Evolutionary conservation across 257 asterid genomes (phyloP).

Genomic region (Nicotiana tomentosiformis): DNA sequence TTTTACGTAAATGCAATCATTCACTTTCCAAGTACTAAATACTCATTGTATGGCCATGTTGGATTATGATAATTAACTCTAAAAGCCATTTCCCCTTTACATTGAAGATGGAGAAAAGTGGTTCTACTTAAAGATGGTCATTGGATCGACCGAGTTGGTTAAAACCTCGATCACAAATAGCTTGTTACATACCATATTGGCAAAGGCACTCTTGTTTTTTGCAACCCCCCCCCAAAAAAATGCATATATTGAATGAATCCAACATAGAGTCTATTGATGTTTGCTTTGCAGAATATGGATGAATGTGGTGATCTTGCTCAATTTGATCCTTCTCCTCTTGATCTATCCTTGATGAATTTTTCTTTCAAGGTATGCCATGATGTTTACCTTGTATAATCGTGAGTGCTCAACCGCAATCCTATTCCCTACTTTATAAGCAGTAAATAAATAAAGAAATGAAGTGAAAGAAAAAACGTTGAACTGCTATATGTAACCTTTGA

Average conservation of each 20-base stretch:
- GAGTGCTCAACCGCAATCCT: neutral
- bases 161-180: neutral
- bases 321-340: slow-evolving; percentile 66
- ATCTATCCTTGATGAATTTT: slow-evolving; percentile 76
- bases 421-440: neutral
- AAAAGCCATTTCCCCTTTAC: neutral
- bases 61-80: neutral
- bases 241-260: neutral
- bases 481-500: neutral
- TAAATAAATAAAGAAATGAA: neutral
- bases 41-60: neutral
- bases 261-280: slow-evolving; percentile 13
- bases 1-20: neutral
- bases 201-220: too few relatives aligned
- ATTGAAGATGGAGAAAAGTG: neutral
- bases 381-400: neutral
- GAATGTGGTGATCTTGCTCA: slow-evolving; percentile 79
- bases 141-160: neutral
- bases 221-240: too few relatives aligned
- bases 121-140: neutral
- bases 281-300: slow-evolving; percentile 60
- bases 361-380: slow-evolving; percentile 69
- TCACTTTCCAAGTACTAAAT: neutral
- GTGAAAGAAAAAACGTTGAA: neutral
- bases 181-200: neutral